A percentile compares a stretch with the other conserved stretches of the same genome.
Conservation (phyloP, 2,329 filamentous ascomycete species). For the Cordyceps javanica region DNA sequence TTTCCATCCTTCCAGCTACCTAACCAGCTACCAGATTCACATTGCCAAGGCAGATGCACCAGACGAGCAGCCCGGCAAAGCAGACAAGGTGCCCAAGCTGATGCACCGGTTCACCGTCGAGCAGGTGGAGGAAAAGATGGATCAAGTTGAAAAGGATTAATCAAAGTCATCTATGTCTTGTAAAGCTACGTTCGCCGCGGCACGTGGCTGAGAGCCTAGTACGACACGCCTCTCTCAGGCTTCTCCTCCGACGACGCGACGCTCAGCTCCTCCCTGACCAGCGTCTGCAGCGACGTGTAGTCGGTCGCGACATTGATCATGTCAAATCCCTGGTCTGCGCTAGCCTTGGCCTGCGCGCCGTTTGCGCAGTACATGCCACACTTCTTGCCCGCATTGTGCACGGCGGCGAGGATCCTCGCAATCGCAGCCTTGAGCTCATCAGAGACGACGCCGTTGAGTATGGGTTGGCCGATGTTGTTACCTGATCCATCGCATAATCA, state of each 20-base stretch:
- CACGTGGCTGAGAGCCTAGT: constrained; percentile 25
- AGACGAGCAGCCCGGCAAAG: constrained; percentile 47
- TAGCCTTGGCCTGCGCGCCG: constrained; percentile 49
- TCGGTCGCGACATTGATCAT: constrained; percentile 57
- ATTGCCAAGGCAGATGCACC: constrained; percentile 51
- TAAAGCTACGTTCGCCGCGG: background rate
- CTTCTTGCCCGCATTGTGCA: constrained; percentile 58
- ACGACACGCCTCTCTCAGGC: constrained; percentile 33
- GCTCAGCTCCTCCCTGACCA: constrained; percentile 39
- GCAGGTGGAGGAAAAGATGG: constrained; percentile 64
- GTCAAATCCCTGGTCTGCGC: constrained; percentile 52
- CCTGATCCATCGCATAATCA: constrained; percentile 24
- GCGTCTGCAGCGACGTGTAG: constrained; percentile 41
- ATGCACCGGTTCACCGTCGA: constrained; percentile 71
- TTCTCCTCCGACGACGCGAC: constrained; percentile 28
- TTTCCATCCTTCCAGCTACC: background rate
- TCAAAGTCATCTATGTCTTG: background rate
- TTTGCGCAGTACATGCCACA: constrained; percentile 53
- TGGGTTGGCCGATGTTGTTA: constrained; percentile 56
- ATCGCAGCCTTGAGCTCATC: constrained; percentile 55
- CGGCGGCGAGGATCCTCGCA: constrained; percentile 49
- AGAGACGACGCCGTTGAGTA: constrained; percentile 54
- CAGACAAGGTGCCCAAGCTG: constrained; percentile 58
- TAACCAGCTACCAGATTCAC: constrained; percentile 42
- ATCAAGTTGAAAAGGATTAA: constrained; percentile 41